Percentiles rank a stretch among this genome's conserved stretches.
phyloP scores from a whole-genome alignment of 225 moss, liverwort and hornwort species.

The Sphagnum contortum region DNA sequence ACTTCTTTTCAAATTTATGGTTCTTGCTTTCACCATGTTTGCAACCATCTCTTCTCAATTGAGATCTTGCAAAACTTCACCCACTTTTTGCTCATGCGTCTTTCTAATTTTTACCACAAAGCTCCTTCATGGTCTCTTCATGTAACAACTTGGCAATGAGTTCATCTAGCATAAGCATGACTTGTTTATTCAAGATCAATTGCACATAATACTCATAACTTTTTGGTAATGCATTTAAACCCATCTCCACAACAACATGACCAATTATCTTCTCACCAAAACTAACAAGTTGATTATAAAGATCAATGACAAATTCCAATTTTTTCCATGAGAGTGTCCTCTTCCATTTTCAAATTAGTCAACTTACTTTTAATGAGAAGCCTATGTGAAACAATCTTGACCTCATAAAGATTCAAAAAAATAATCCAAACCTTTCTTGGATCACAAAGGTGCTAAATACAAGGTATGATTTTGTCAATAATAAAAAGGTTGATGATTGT shows the following conservation, averaged over 20 bases:
- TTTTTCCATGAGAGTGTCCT: background rate
- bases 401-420: background rate
- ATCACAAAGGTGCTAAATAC: background rate
- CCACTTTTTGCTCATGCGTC: background rate
- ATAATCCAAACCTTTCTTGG: background rate
- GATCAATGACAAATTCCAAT: background rate
- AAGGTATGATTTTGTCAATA: background rate
- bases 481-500: background rate
- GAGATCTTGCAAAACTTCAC: background rate
- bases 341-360: constrained; percentile 1
- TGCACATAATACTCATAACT: background rate
- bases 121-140: background rate
- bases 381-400: background rate
- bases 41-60: background rate
- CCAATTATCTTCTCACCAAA: background rate
- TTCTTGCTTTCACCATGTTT: background rate
- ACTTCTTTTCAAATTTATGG: background rate
- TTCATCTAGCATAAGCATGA: background rate
- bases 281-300: background rate
- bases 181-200: background rate
- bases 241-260: background rate
- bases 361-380: background rate
- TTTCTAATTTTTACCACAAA: background rate
- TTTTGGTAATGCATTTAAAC: background rate
- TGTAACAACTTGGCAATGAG: background rate